phyloP scores from a whole-genome alignment of 345 rosid genomes.

The Toxicodendron radicans region DNA sequence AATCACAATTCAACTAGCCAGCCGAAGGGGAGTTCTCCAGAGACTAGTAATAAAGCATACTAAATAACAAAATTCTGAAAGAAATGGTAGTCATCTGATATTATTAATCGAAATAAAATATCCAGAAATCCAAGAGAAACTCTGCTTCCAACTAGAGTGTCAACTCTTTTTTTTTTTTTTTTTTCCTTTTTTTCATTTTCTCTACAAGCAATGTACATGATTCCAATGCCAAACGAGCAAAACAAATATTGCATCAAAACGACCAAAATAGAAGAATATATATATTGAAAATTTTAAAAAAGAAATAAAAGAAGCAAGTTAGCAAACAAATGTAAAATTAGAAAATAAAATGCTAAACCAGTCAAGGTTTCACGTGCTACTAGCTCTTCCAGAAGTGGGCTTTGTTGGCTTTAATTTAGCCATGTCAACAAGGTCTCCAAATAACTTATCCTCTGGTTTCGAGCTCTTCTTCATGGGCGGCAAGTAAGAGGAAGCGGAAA shows the following conservation, averaged over 20 bases:
- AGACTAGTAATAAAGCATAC: too few relatives aligned
- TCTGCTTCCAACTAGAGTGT: conserved; percentile 13
- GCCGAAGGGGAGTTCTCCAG: too few relatives aligned
- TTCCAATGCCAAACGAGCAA: conserved; percentile 42
- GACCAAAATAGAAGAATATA: conserved; percentile 18
- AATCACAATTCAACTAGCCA: too few relatives aligned
- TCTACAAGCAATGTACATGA: conserved; percentile 57
- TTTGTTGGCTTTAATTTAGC: conserved; percentile 77
- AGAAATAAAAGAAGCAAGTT: conserved; percentile 10
- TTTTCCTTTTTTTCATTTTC: conserved; percentile 12
- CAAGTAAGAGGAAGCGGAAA: conserved; percentile 51
- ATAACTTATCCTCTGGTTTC: conserved; percentile 80
- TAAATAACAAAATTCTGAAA: not conserved
- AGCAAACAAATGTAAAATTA: conserved; percentile 11
- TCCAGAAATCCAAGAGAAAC: not conserved
- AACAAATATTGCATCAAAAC: conserved; percentile 25
- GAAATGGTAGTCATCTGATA: conserved; percentile 10
- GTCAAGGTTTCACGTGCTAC: conserved; percentile 63
- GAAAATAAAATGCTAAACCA: conserved; percentile 15
- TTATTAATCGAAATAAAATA: conserved; percentile 10
- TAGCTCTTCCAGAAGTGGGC: conserved; percentile 64
- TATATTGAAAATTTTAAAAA: conserved; percentile 19
- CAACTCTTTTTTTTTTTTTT: not conserved
- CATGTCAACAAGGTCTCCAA: conserved; percentile 95
- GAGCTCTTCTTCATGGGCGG: conserved; percentile 56